These are phyloP conservation scores for Delonix regia DNA, from an alignment of 306 rosid genomes.

Conservation along the genomic window DNA sequence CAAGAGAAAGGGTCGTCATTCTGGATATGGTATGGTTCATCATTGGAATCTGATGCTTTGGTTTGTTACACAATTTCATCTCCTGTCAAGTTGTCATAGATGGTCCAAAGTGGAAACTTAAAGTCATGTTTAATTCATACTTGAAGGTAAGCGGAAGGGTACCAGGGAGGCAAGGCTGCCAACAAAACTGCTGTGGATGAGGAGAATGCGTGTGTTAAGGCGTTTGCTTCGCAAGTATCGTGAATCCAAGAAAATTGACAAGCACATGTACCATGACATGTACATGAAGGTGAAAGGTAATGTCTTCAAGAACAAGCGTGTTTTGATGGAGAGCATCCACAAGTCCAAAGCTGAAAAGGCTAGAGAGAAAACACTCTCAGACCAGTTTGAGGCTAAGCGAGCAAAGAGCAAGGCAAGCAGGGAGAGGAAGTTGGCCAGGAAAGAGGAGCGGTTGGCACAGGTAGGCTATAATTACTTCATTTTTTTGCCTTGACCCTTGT, in stretches of 20 bases:
- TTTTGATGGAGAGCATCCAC: slow-evolving; percentile 54
- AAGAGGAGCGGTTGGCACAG: slow-evolving; percentile 49
- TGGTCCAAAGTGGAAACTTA: neutral
- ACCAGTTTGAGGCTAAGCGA: slow-evolving; percentile 51
- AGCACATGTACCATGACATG: slow-evolving; percentile 53
- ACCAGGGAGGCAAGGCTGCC: slow-evolving; percentile 57
- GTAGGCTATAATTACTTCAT: neutral
- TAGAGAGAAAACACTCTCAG: slow-evolving; percentile 49
- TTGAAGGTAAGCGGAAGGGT: slow-evolving; percentile 51
- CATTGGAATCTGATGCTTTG: neutral
- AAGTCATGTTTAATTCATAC: neutral
- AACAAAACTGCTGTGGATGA: slow-evolving; percentile 47
- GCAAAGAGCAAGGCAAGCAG: slow-evolving; percentile 57
- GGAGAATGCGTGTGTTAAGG: slow-evolving; percentile 53
- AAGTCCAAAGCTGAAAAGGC: slow-evolving; percentile 53
- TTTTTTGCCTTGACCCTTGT: neutral
- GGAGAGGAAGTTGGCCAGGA: slow-evolving; percentile 48
- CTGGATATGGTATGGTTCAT: slow-evolving; percentile 43
- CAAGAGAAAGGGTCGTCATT: slow-evolving; percentile 50
- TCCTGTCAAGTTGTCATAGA: neutral
- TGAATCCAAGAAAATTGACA: slow-evolving; percentile 51
- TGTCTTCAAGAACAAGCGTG: slow-evolving; percentile 52
- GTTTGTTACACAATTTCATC: neutral
- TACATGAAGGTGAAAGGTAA: slow-evolving; percentile 50
- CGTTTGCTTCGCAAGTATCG: slow-evolving; percentile 48